Evolutionary conservation across 257 asterid genomes (phyloP), one percentile per base, ranked within the genome.

Genomic region (Scutellaria barbata): DNA sequence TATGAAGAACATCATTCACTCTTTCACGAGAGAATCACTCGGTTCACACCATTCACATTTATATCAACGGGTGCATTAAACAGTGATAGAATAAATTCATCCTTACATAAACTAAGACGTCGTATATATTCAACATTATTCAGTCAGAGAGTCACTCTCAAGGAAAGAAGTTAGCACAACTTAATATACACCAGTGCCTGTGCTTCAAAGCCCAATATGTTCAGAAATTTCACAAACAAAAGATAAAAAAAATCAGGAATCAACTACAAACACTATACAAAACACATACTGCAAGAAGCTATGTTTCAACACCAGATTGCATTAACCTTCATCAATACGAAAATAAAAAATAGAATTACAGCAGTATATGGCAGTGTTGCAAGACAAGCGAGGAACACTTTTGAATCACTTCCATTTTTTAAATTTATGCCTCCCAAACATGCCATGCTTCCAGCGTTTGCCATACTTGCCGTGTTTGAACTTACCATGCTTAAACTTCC

Each of bases 401-500:
- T 33, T 13, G 43, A 63, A 71, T 81, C 73, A 85, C 79, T 85
- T 85, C 90, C 86, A 92, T 62, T 68, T 87, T 79, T 86, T 92
- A 76, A 77, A 82, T 80, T 84, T 81, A 37, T 86, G 87, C 83
- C 59, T 86, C 65, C 90, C 93, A 39, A 79, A 81, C 85, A 85
- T 85, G 57, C 94, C 91, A 53, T 80, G 93, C 80, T 89, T 89
- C 0, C 98, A 95, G 4, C 86, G 98, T 79, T 88, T 85, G 52
- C 67, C 67, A 61, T 79, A 85, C 83, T 92, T 92, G 1, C 98
- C 98, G 6, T 89, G 98, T 76, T 86, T 86, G 40, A 79, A 88
- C 80, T 88, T 89, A 1, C 98, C 98, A 7, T 89, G 98, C 81
- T 88, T 86, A 35, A 79, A 88, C 78, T 88, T 89, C 2, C 98